These are phyloP conservation scores for Aspergillus homomorphus DNA, from an alignment of 495 filamentous ascomycete genomes.

Conservation along the genomic window DNA sequence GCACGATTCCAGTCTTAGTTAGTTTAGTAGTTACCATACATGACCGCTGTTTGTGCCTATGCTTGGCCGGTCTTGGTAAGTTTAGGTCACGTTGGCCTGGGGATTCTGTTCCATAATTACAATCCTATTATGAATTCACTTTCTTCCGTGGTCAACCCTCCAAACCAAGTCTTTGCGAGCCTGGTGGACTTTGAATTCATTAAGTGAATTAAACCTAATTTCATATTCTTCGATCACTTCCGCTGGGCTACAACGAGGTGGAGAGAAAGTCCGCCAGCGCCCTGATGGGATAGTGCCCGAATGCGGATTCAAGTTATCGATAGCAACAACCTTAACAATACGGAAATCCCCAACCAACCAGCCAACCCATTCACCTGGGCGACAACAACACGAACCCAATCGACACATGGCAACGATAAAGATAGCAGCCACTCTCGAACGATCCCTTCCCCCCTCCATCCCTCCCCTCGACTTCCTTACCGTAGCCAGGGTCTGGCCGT, in stretches of 20 bases:
- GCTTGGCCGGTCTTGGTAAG: neutral
- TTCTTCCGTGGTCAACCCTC: neutral
- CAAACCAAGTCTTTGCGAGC: neutral
- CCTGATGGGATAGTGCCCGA: neutral
- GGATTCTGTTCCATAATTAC: neutral
- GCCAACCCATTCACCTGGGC: constrained; percentile 2
- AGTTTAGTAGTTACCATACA: too few relatives aligned
- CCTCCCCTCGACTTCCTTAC: constrained; percentile 13
- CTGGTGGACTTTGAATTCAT: neutral
- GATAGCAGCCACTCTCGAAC: constrained; percentile 7
- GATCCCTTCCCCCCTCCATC: neutral
- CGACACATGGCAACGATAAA: constrained; percentile 15
- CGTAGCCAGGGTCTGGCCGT: constrained; percentile 11
- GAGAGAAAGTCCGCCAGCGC: neutral
- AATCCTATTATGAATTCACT: neutral
- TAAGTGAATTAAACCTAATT: neutral
- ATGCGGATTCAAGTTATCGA: neutral
- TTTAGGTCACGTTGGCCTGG: neutral
- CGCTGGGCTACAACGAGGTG: neutral
- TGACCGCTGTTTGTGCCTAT: neutral
- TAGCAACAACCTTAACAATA: neutral
- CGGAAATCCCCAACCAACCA: neutral
- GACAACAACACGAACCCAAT: neutral
- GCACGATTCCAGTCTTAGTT: neutral
- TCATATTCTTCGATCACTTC: neutral